A percentile compares a stretch with the other conserved stretches of the same genome.
phyloP scores from a whole-genome alignment of 371 early-diverging fungal genomes.

The Saksenaea vasiformis region DNA sequence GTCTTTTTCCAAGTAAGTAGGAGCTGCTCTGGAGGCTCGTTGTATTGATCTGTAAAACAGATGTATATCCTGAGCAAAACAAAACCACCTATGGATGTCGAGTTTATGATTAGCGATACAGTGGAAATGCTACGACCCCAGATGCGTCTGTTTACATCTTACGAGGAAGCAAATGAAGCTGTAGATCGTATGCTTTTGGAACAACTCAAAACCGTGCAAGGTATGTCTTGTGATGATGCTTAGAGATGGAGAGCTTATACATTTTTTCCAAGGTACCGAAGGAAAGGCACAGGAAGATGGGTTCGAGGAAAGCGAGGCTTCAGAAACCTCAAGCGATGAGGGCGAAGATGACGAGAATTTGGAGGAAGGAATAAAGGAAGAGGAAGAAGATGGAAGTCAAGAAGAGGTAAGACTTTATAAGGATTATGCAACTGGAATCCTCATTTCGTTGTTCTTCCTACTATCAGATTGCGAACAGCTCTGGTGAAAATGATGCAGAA shows the following conservation, averaged over 20 bases:
- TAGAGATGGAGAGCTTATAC: too few species aligned
- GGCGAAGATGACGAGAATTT: constrained; percentile 49
- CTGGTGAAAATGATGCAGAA: constrained; percentile 45
- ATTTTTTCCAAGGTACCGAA: constrained; percentile 23
- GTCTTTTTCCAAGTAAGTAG: constrained; percentile 69
- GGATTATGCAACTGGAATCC: constrained; percentile 9
- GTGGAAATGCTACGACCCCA: constrained; percentile 79
- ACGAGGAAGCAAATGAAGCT: constrained; percentile 80
- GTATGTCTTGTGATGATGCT: neutral
- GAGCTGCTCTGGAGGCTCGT: neutral
- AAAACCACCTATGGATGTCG: constrained; percentile 85
- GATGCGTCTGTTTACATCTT: constrained; percentile 55
- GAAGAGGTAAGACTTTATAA: constrained; percentile 23
- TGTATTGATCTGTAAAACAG: constrained; percentile 23
- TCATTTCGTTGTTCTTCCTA: neutral
- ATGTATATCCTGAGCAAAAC: constrained; percentile 88
- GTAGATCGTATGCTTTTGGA: constrained; percentile 61
- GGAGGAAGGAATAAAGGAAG: constrained; percentile 30
- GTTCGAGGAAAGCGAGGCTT: constrained; percentile 38
- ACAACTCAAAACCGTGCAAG: constrained; percentile 54
- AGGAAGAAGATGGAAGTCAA: constrained; percentile 30
- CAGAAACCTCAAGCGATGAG: constrained; percentile 41
- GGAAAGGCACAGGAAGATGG: constrained; percentile 45
- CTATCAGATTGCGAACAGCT: constrained; percentile 17
- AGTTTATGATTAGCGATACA: constrained; percentile 83